Evolutionary conservation across 2,329 filamentous ascomycete genomes (phyloP).

Genomic region (Botrytis elliptica): DNA sequence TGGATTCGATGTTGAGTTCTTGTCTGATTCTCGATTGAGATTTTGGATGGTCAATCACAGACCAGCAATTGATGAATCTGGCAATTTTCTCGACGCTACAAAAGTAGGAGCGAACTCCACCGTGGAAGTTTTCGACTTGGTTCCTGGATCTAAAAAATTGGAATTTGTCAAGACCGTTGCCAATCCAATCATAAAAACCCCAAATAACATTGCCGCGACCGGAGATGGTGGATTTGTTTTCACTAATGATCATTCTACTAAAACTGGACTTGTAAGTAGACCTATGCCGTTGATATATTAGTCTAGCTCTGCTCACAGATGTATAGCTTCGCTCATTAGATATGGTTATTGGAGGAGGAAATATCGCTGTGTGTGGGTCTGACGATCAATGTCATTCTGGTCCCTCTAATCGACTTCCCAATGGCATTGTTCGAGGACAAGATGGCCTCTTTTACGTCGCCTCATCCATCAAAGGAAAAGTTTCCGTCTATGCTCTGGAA

Average conservation of each 20-base stretch:
- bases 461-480: slow-evolving; percentile 25
- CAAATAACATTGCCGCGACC: slow-evolving; percentile 40
- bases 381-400: slow-evolving; percentile 4
- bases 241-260: slow-evolving; percentile 41
- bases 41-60: slow-evolving; percentile 41
- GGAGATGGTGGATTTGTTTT: slow-evolving; percentile 40
- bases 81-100: slow-evolving; percentile 37
- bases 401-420: slow-evolving; percentile 31
- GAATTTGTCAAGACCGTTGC: slow-evolving; percentile 39
- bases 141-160: slow-evolving; percentile 31
- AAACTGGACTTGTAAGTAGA: slow-evolving; percentile 23
- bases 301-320: neutral
- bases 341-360: slow-evolving; percentile 36
- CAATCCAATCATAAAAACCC: slow-evolving; percentile 37
- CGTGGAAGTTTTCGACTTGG: slow-evolving; percentile 41
- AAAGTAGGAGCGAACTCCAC: slow-evolving; percentile 41
- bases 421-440: slow-evolving; percentile 38
- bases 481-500: neutral
- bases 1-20: slow-evolving; percentile 38
- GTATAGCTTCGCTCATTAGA: slow-evolving; percentile 25
- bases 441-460: slow-evolving; percentile 41
- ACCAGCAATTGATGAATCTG: slow-evolving; percentile 38
- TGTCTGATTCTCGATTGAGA: slow-evolving; percentile 30
- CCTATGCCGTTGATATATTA: neutral
- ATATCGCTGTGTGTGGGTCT: slow-evolving; percentile 34